Evolutionary conservation across 305 asterid genomes (phyloP).

Genomic region (Fraxinus ornus): DNA sequence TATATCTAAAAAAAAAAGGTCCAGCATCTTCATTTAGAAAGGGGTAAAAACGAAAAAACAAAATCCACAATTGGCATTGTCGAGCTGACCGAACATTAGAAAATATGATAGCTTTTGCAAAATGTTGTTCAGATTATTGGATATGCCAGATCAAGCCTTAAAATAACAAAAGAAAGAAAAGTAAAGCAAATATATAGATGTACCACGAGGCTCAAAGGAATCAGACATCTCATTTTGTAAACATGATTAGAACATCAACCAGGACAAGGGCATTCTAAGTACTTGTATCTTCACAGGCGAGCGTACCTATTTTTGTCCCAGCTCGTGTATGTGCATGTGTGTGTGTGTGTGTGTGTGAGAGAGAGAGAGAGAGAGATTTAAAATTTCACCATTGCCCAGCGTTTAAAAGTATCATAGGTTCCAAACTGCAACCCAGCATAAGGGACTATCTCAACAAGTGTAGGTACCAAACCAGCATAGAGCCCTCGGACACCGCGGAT

Average conservation of each 20-base stretch:
- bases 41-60: not conserved
- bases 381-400: conserved; percentile 71
- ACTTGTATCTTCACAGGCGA: not conserved
- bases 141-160: not conserved
- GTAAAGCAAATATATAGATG: not conserved
- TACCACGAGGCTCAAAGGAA: not conserved
- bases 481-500: conserved; percentile 74
- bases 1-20: not conserved
- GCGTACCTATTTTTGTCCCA: not conserved
- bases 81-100: not conserved
- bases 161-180: not conserved
- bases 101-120: not conserved
- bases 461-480: conserved; percentile 85
- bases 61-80: not conserved
- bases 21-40: not conserved
- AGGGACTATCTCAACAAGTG: conserved; percentile 79
- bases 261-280: not conserved
- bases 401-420: conserved; percentile 87
- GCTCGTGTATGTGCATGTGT: not conserved
- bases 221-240: not conserved
- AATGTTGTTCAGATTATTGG: not conserved
- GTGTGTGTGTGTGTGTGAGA: not conserved
- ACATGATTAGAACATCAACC: not conserved
- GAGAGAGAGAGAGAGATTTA: not conserved
- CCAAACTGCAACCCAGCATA: conserved; percentile 95